Evolutionary conservation across 2,329 filamentous ascomycete species (phyloP).

Genomic region (Colletotrichum chrysophilum): DNA sequence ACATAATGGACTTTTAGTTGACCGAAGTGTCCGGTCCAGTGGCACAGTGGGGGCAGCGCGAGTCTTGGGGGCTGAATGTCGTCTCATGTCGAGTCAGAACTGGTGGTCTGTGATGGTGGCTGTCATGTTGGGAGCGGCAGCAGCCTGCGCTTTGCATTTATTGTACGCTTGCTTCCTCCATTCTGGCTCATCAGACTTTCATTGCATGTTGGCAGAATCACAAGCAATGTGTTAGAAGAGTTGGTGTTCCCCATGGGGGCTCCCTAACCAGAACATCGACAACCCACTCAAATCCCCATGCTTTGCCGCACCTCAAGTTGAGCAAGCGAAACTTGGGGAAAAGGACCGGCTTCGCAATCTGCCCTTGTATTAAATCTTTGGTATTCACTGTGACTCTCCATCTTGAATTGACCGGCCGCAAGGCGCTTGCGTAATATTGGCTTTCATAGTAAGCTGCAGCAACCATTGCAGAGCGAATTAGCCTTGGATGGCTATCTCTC

Average conservation of each 20-base stretch:
- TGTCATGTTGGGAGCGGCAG: background rate
- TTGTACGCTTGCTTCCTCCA: background rate
- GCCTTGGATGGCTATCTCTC: background rate
- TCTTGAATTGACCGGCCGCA: background rate
- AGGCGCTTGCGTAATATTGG: fast-evolving
- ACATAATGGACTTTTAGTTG: background rate
- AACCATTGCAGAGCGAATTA: background rate
- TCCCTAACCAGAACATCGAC: background rate
- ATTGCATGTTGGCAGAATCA: background rate
- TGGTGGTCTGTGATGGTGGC: background rate
- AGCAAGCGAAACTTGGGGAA: background rate
- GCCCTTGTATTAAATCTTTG: background rate
- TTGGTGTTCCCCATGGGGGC: background rate
- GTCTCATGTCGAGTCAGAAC: background rate
- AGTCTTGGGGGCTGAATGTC: background rate
- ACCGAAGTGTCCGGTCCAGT: background rate
- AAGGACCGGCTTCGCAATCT: background rate
- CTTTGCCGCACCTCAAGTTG: background rate
- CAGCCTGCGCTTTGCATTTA: background rate
- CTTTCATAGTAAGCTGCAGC: background rate
- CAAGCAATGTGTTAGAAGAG: fast-evolving
- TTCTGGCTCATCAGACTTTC: background rate
- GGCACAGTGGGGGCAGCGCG: background rate
- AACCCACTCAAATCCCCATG: background rate
- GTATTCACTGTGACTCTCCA: background rate